A percentile compares a stretch with the other conserved stretches of the same genome.
phyloP scores from a whole-genome alignment of 768 basidiomycete species.

The Boletus rex-veris region DNA sequence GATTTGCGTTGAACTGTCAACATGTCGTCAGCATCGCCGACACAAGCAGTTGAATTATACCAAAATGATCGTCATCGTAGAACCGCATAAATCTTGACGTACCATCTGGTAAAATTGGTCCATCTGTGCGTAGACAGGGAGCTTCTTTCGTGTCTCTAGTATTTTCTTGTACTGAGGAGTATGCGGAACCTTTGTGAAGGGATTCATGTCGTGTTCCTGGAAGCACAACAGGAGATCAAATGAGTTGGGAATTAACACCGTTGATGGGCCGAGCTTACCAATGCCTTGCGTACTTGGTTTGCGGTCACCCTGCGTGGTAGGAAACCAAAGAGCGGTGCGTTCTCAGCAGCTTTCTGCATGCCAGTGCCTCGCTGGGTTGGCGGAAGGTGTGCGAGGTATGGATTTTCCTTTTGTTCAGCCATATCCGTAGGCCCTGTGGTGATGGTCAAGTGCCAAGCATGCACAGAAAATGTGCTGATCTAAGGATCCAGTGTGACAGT shows the following conservation, averaged over 20 bases:
- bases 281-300: conserved; percentile 59
- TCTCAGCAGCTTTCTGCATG: conserved; percentile 23
- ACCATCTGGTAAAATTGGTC: conserved; percentile 88
- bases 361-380: conserved; percentile 30
- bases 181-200: conserved; percentile 82
- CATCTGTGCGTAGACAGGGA: conserved; percentile 93
- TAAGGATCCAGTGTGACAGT: conserved; percentile 5
- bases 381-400: conserved; percentile 48
- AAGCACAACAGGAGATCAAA: not conserved
- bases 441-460: not conserved
- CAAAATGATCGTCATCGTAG: not conserved
- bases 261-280: conserved; percentile 47
- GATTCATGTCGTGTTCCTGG: conserved; percentile 78
- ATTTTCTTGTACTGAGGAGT: conserved; percentile 83
- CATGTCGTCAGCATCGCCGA: not conserved
- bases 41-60: not conserved
- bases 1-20: conserved; percentile 40
- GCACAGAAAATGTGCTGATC: conserved; percentile 14
- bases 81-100: conserved; percentile 33
- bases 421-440: conserved; percentile 5
- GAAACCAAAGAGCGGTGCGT: conserved; percentile 71
- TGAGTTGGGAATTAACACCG: not conserved
- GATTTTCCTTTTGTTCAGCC: conserved; percentile 39
- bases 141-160: conserved; percentile 74
- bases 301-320: conserved; percentile 66